Conservation (phyloP, 371 early-diverging fungal species). For the Circinella umbellata region DNA sequence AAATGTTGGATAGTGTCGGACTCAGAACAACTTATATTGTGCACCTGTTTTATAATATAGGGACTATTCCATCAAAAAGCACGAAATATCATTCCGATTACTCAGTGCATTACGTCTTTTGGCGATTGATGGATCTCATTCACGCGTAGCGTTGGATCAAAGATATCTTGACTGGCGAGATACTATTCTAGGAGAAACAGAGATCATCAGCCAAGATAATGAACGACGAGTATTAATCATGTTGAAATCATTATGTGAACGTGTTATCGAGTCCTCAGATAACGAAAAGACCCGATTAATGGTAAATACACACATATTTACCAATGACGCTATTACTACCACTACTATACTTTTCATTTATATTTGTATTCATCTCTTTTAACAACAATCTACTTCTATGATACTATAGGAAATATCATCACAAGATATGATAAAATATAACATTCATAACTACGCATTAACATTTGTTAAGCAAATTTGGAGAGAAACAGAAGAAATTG, state of each 20-base stretch:
- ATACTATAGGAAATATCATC: not conserved
- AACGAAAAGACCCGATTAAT: slow-evolving; percentile 23
- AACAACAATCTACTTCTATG: not conserved
- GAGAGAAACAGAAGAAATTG: slow-evolving; percentile 32
- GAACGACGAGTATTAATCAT: slow-evolving; percentile 50
- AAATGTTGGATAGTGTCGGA: not conserved
- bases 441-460: slow-evolving; percentile 24
- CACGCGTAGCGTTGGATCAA: slow-evolving; percentile 35
- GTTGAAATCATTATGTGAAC: slow-evolving; percentile 37
- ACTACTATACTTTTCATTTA: too few relatives aligned
- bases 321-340: too few relatives aligned
- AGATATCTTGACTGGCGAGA: slow-evolving; percentile 57
- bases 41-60: slow-evolving; percentile 23
- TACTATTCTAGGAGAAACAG: slow-evolving; percentile 58
- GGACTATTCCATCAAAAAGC: slow-evolving; percentile 57
- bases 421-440: not conserved
- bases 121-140: slow-evolving; percentile 34
- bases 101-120: slow-evolving; percentile 53
- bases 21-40: not conserved
- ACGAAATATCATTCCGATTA: slow-evolving; percentile 58
- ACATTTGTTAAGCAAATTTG: slow-evolving; percentile 29
- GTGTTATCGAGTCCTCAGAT: slow-evolving; percentile 17
- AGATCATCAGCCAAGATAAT: slow-evolving; percentile 54
- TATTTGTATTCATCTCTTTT: too few relatives aligned
- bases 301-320: slow-evolving; percentile 12